phyloP scores from a whole-genome alignment of 1,284 basidiomycete genomes.

The Ganoderma resinaceum region DNA sequence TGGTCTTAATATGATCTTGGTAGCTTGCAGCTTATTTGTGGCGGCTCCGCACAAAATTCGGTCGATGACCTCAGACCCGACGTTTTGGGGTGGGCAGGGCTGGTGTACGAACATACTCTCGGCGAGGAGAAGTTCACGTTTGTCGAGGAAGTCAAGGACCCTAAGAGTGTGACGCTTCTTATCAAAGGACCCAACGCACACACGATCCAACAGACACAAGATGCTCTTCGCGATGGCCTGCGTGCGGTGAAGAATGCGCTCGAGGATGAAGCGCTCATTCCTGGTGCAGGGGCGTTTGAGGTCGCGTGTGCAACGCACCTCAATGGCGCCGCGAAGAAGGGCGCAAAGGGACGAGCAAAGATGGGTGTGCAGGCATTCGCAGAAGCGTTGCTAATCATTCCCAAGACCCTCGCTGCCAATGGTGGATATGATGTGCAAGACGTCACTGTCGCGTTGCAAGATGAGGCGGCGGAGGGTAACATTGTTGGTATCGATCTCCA shows the following conservation, averaged over 20 bases:
- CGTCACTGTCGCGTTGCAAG: conserved; percentile 88
- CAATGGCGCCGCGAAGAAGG: conserved; percentile 80
- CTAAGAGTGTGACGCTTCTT: conserved; percentile 96
- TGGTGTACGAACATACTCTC: conserved; percentile 99
- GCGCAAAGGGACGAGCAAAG: conserved; percentile 95
- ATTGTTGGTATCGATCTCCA: conserved; percentile 91
- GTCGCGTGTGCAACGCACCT: conserved; percentile 92
- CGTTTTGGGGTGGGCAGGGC: conserved; percentile 94
- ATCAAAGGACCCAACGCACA: conserved; percentile 99
- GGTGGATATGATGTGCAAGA: conserved; percentile 99
- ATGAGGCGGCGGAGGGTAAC: conserved; percentile 93
- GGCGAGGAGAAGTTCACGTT: conserved; percentile 99
- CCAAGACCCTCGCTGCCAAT: conserved; percentile 96
- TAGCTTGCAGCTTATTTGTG: conserved; percentile 92
- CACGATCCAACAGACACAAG: conserved; percentile 96
- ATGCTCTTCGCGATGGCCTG: conserved; percentile 95
- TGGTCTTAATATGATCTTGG: conserved; percentile 7
- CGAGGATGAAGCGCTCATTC: conserved; percentile 89
- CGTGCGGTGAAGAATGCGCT: conserved; percentile 97
- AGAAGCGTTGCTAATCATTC: conserved; percentile 93
- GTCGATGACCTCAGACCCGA: conserved; percentile 95
- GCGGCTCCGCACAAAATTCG: conserved; percentile 96
- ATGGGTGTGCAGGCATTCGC: conserved; percentile 98
- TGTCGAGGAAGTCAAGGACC: conserved; percentile 95
- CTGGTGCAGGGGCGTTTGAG: conserved; percentile 98